Base-by-base conservation (phyloP, 345 rosid genomes). In the Lepidium sativum region DNA sequence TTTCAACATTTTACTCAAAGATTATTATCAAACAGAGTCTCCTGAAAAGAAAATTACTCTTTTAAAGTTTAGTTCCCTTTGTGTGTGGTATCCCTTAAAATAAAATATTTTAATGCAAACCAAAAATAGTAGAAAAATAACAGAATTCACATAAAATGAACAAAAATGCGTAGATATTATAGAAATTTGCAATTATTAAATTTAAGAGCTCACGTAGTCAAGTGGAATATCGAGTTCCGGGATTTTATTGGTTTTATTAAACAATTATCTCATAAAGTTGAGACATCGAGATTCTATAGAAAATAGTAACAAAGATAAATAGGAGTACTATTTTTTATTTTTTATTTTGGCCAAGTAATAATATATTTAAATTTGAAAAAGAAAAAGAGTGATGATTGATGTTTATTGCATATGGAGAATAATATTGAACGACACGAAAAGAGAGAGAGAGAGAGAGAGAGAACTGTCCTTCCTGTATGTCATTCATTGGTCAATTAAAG, bases 371-470 rank as follows among this genome's bases (percentile, higher is more conserved):
- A 40, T 13, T 12, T 39, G 3, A 49, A 4, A 16, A 27, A 11
- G 17, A 49, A 52, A 49, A 48, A 6, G 21, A 62, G 7, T 44
- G 57, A 70, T 70, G 68, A 70, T 70, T 54, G 75, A 56, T 64
- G 76, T 65, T 57, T 33, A 59, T 9, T 34, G 56, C 67, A 52
- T 73, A 0, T 72, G 68, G 42, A 58, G 67, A 66, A 58, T 31
- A 32, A 52, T 17, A 43, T 66, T 60, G 38, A 38, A 67, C 52
- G 72, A 66, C 63, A 73, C 77, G 63, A 55, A 72, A 73, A 73
- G 29, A 25, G 68, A 52, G 63, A 73, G 72, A 40, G 60, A 73
- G 21, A 73, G 72, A 52, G 68, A 60, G 38, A 52, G 63, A 60
- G 32, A 52, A 16, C 18, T 59, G 71, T 65, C 48, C 60, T 57